These are phyloP conservation scores for Nicotiana sylvestris DNA, from an alignment of 257 asterid species.

Conservation along the genomic window DNA sequence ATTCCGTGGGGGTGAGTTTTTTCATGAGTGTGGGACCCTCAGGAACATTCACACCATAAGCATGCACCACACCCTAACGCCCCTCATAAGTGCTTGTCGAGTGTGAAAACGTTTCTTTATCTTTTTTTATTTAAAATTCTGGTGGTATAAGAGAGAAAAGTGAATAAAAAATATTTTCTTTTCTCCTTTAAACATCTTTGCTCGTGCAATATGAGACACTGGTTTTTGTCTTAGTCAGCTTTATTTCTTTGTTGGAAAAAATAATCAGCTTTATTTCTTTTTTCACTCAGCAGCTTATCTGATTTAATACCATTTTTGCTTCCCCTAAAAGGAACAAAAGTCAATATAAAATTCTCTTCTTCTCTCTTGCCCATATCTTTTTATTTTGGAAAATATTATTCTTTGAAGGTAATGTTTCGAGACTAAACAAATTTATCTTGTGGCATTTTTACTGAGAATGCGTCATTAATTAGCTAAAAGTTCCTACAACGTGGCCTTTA, in stretches of 20 bases:
- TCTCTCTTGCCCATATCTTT: not conserved
- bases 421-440: not conserved
- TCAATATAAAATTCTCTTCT: slow-evolving; percentile 14
- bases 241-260: not conserved
- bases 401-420: not conserved
- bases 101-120: slow-evolving; percentile 28
- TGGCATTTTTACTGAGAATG: not conserved
- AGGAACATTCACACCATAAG: not conserved
- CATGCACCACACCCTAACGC: slow-evolving; percentile 14
- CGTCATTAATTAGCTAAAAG: too few relatives aligned
- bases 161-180: not conserved
- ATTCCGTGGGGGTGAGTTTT: slow-evolving; percentile 7
- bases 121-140: not conserved
- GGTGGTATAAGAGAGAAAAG: not conserved
- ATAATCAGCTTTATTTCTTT: not conserved
- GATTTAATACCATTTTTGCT: slow-evolving; percentile 21
- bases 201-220: slow-evolving; percentile 5
- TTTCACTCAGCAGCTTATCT: slow-evolving; percentile 16
- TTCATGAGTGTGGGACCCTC: not conserved
- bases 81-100: slow-evolving; percentile 57
- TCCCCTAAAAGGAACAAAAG: slow-evolving; percentile 33
- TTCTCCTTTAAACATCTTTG: not conserved
- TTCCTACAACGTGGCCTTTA: too few relatives aligned
- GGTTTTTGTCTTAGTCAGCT: slow-evolving; percentile 13
- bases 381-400: not conserved